These are phyloP conservation scores for Whalleya microplaca DNA, from an alignment of 2,329 filamentous ascomycete genomes.

Conservation along the genomic window DNA sequence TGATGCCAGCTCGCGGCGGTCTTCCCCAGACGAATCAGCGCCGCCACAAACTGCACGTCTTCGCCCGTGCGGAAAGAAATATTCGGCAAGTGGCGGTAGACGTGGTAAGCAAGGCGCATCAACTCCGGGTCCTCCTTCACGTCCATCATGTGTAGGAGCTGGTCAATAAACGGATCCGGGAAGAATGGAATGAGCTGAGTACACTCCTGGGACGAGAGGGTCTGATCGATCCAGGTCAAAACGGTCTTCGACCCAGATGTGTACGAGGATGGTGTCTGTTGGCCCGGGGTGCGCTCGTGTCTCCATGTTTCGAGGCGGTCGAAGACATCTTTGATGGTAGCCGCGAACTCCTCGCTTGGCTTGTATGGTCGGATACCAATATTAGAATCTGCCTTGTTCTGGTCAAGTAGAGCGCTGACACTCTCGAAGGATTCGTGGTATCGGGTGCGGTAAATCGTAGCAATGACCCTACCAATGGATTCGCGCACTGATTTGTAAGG, in stretches of 20 bases:
- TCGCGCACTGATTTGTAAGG: conserved; percentile 98
- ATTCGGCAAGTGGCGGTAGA: conserved; percentile 95
- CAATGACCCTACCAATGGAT: conserved; percentile 87
- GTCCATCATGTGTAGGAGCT: conserved; percentile 99
- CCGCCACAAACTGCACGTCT: conserved; percentile 80
- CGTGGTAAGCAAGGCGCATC: conserved; percentile 91
- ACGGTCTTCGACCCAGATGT: conserved; percentile 97
- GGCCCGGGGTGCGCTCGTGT: conserved; percentile 78
- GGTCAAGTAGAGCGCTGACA: conserved; percentile 73
- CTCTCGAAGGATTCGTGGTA: conserved; percentile 94
- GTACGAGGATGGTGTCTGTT: conserved; percentile 92
- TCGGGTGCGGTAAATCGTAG: conserved; percentile 84
- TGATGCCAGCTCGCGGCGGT: conserved; percentile 92
- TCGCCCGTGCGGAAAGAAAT: conserved; percentile 89
- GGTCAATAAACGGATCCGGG: conserved; percentile 83
- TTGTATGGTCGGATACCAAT: conserved; percentile 84
- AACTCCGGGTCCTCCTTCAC: conserved; percentile 98
- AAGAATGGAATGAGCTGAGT: conserved; percentile 91
- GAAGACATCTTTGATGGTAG: conserved; percentile 77
- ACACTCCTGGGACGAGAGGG: conserved; percentile 89
- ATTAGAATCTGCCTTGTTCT: conserved; percentile 78
- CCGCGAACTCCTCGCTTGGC: conserved; percentile 73
- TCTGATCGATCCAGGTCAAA: conserved; percentile 90
- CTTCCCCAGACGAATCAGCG: conserved; percentile 85
- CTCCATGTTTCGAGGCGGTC: conserved; percentile 84